phyloP scores from a whole-genome alignment of 2,329 filamentous ascomycete genomes.

The Chaetoscypha palmicola region DNA sequence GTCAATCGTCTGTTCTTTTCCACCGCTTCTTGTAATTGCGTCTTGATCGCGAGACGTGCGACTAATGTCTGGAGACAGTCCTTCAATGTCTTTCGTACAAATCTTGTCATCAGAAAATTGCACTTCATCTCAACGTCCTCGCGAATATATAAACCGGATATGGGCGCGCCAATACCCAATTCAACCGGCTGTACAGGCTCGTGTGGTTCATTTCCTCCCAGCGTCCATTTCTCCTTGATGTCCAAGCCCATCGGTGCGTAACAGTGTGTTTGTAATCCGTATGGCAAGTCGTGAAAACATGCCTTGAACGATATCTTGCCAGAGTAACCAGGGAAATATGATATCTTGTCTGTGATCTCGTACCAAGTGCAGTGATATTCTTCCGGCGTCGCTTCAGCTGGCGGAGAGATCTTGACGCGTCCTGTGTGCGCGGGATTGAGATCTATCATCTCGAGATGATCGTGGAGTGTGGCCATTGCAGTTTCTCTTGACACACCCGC shows the following conservation, averaged over 20 bases:
- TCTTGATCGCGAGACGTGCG: constrained; percentile 49
- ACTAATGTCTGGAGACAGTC: constrained; percentile 68
- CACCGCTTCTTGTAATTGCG: constrained; percentile 31
- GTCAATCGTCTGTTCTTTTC: constrained; percentile 20
- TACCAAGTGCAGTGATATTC: constrained; percentile 73
- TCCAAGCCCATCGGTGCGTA: constrained; percentile 77
- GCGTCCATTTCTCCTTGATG: constrained; percentile 68
- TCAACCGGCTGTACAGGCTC: constrained; percentile 60
- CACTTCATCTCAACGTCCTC: constrained; percentile 79
- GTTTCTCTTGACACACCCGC: constrained; percentile 57
- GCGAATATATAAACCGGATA: constrained; percentile 65
- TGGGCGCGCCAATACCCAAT: constrained; percentile 57
- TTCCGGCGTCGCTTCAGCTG: constrained; percentile 59
- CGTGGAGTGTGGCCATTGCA: constrained; percentile 69
- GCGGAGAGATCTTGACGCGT: constrained; percentile 59
- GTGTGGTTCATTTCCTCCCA: constrained; percentile 63
- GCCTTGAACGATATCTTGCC: constrained; percentile 71
- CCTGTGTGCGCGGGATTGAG: constrained; percentile 60
- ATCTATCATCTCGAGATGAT: constrained; percentile 61
- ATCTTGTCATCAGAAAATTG: constrained; percentile 65
- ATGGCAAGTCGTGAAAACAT: constrained; percentile 66
- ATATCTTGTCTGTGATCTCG: constrained; percentile 67
- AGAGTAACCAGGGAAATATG: constrained; percentile 59
- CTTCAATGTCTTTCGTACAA: constrained; percentile 75
- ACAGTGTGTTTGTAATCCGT: constrained; percentile 71